These are phyloP conservation scores for Camellia granthamiana DNA, from an alignment of 148 eudicot genomes.

Conservation along the genomic window DNA sequence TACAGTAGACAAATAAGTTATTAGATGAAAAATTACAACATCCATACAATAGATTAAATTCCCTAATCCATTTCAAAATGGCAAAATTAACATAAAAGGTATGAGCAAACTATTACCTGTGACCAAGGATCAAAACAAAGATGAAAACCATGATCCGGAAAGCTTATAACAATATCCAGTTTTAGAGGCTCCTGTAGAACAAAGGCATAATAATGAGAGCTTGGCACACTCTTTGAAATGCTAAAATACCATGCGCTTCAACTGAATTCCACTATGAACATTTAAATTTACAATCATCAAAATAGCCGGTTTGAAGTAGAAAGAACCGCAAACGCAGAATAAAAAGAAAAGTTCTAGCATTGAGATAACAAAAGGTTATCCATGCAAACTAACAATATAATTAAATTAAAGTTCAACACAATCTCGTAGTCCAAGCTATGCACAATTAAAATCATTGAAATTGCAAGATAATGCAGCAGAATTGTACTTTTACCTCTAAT, in stretches of 20 bases:
- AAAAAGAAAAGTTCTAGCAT: neutral
- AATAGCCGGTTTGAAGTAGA: neutral
- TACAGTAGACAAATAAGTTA: neutral
- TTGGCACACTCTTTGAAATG: neutral
- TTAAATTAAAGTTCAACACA: too few species aligned
- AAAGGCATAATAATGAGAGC: conserved; percentile 7
- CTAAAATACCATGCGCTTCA: neutral
- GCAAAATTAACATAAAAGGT: neutral
- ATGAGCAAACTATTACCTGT: conserved; percentile 47
- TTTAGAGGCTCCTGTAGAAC: conserved; percentile 74
- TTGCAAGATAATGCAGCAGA: neutral
- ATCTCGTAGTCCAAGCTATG: neutral
- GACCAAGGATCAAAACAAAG: conserved; percentile 93
- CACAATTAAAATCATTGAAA: neutral
- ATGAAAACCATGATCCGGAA: conserved; percentile 95
- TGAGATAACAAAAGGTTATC: neutral
- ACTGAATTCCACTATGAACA: neutral
- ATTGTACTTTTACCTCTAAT: too few species aligned
- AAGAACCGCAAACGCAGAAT: neutral
- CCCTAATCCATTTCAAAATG: neutral
- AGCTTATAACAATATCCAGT: conserved; percentile 87
- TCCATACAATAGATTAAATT: neutral
- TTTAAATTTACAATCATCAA: neutral
- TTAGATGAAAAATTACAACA: neutral
- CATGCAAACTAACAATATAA: neutral